Conservation (phyloP, 108 stramenopile species). For the Nitzschia putrida region DNA sequence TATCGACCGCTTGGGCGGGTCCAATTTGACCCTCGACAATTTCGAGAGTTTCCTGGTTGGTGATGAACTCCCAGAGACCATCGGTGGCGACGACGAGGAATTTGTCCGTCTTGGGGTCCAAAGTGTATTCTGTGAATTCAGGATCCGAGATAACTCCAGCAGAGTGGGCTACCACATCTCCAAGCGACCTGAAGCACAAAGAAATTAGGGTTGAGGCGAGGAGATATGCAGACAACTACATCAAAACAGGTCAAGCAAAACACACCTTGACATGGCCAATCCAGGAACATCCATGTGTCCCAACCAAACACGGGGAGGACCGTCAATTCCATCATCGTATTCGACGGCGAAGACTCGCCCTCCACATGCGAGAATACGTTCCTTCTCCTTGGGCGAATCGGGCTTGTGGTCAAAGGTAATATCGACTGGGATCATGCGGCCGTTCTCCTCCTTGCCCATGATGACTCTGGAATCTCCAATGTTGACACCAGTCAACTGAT, state of each 20-base stretch:
- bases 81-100: slow-evolving; percentile 95
- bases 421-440: slow-evolving; percentile 72
- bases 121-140: slow-evolving; percentile 86
- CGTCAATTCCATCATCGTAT: slow-evolving; percentile 99
- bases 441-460: slow-evolving; percentile 65
- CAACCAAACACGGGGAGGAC: slow-evolving; percentile 98
- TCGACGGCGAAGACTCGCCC: slow-evolving; percentile 98
- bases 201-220: slow-evolving; percentile 1
- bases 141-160: slow-evolving; percentile 97
- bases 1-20: slow-evolving; percentile 89
- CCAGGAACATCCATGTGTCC: slow-evolving; percentile 99
- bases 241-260: not conserved
- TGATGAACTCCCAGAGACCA: slow-evolving; percentile 98
- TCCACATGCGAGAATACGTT: slow-evolving; percentile 89
- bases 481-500: slow-evolving; percentile 88
- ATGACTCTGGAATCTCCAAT: slow-evolving; percentile 94
- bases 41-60: slow-evolving; percentile 91
- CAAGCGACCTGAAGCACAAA: slow-evolving; percentile 76
- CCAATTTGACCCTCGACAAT: slow-evolving; percentile 77
- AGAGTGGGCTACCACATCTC: slow-evolving; percentile 94
- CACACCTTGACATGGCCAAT: slow-evolving; percentile 91
- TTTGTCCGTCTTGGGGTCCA: slow-evolving; percentile 80
- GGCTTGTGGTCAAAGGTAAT: slow-evolving; percentile 98
- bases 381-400: slow-evolving; percentile 93
- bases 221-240: slow-evolving; percentile 5